Conservation (phyloP, 2,329 filamentous ascomycete species). For the Alternaria ventricosa region DNA sequence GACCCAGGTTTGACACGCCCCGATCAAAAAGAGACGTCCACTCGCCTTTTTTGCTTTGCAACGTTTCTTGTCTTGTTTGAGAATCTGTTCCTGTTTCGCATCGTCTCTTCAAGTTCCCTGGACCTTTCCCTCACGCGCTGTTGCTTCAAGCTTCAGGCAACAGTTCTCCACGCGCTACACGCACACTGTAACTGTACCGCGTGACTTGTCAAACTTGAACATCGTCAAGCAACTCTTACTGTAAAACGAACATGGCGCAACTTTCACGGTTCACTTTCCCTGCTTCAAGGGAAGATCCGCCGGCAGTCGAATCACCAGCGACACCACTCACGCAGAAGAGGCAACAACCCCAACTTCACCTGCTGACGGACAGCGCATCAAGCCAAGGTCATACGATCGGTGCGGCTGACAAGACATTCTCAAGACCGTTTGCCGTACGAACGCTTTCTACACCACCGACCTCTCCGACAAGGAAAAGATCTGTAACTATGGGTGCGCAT, state of each 20-base stretch:
- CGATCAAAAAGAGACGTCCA: neutral
- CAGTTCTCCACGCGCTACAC: slow-evolving; percentile 9
- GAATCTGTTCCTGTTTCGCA: slow-evolving; percentile 16
- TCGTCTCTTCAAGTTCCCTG: neutral
- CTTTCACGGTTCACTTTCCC: slow-evolving; percentile 14
- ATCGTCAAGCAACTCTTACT: slow-evolving; percentile 10
- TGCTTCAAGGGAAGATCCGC: neutral
- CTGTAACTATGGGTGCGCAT: slow-evolving; percentile 23
- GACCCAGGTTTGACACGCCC: slow-evolving; percentile 2
- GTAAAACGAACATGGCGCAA: slow-evolving; percentile 18
- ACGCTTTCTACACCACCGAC: slow-evolving; percentile 34
- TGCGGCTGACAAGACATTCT: slow-evolving; percentile 6
- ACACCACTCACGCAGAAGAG: slow-evolving; percentile 5
- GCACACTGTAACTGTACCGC: slow-evolving; percentile 15
- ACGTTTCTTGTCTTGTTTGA: neutral
- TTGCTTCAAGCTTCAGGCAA: slow-evolving; percentile 20
- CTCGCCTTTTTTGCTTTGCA: neutral
- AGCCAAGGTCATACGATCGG: slow-evolving; percentile 11
- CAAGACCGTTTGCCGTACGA: slow-evolving; percentile 7
- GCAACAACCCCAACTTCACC: slow-evolving; percentile 20
- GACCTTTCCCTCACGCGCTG: slow-evolving; percentile 22
- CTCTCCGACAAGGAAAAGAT: slow-evolving; percentile 28
- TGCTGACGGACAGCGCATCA: slow-evolving; percentile 12
- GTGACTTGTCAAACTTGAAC: slow-evolving; percentile 12
- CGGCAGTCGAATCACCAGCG: neutral